Evolutionary conservation across 805 yeast species (phyloP).

Genomic region (Ogataea minuta): DNA sequence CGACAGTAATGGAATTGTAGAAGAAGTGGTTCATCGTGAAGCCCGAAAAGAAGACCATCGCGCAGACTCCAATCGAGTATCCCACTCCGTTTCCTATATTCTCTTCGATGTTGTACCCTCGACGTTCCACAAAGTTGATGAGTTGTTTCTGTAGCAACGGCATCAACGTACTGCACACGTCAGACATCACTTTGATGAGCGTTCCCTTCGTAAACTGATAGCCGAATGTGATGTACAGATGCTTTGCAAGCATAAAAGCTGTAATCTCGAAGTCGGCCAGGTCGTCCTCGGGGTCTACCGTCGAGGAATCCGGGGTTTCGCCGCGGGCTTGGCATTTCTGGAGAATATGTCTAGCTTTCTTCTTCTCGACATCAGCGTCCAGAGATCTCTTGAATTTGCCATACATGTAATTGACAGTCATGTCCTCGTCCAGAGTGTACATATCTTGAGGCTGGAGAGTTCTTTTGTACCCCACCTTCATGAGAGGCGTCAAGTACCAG

Average conservation of each 20-base stretch:
- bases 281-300: slow-evolving; percentile 20
- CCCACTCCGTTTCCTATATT: slow-evolving; percentile 68
- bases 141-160: slow-evolving; percentile 67
- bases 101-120: slow-evolving; percentile 40
- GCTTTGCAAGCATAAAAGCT: slow-evolving; percentile 27
- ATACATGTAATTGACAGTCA: slow-evolving; percentile 43
- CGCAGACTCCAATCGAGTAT: slow-evolving; percentile 67
- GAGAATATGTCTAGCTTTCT: slow-evolving; percentile 27
- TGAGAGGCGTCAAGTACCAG: slow-evolving; percentile 67
- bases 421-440: slow-evolving; percentile 42
- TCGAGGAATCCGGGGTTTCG: slow-evolving; percentile 21
- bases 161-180: slow-evolving; percentile 48
- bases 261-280: slow-evolving; percentile 28
- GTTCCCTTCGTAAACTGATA: slow-evolving; percentile 42
- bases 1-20: slow-evolving; percentile 56
- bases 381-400: slow-evolving; percentile 36
- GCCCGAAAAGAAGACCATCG: slow-evolving; percentile 50
- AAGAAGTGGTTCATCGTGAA: slow-evolving; percentile 60
- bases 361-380: slow-evolving; percentile 31
- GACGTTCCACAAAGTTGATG: slow-evolving; percentile 57
- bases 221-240: slow-evolving; percentile 50
- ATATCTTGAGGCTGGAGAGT: slow-evolving; percentile 66
- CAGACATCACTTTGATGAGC: slow-evolving; percentile 42
- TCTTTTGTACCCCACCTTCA: slow-evolving; percentile 68
- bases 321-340: slow-evolving; percentile 31